A percentile compares a stretch with the other conserved stretches of the same genome.
Evolutionary conservation across 495 filamentous ascomycete genomes (phyloP).

Genomic region (Aspergillus coremiiformis): DNA sequence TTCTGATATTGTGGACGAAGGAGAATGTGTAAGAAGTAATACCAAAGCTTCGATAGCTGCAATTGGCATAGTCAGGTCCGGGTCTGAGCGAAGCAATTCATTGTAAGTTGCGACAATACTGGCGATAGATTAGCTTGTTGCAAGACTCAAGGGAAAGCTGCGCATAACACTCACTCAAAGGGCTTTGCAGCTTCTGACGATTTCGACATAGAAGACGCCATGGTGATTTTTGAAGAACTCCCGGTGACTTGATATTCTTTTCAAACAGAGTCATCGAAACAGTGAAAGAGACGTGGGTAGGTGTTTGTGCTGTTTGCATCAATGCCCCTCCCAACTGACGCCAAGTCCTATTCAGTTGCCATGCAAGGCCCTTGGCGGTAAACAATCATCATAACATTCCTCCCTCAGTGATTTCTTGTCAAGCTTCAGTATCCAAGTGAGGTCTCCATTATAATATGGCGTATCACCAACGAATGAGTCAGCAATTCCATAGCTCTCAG

Average conservation of each 20-base stretch:
- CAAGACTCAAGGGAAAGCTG: not conserved
- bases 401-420: not conserved
- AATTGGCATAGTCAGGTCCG: slow-evolving; percentile 87
- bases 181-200: slow-evolving; percentile 25
- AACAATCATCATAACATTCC: slow-evolving; percentile 34
- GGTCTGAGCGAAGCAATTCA: slow-evolving; percentile 55
- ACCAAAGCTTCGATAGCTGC: slow-evolving; percentile 93
- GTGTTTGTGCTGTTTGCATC: slow-evolving; percentile 40
- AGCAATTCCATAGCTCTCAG: slow-evolving; percentile 50
- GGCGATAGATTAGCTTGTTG: slow-evolving; percentile 14
- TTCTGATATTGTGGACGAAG: slow-evolving; percentile 82
- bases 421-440: not conserved
- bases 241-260: not conserved
- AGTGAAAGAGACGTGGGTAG: slow-evolving; percentile 25
- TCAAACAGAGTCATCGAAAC: slow-evolving; percentile 21
- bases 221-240: slow-evolving; percentile 15
- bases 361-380: slow-evolving; percentile 28
- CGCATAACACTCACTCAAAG: slow-evolving; percentile 36
- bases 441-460: slow-evolving; percentile 19
- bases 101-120: slow-evolving; percentile 55
- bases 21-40: slow-evolving; percentile 65
- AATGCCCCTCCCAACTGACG: slow-evolving; percentile 25
- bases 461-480: slow-evolving; percentile 76
- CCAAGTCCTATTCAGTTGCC: slow-evolving; percentile 32
- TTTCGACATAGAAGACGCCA: slow-evolving; percentile 28